Percentiles rank a stretch among this genome's conserved stretches.
These are phyloP conservation scores for Solanum pinnatisectum DNA, from an alignment of 257 asterid genomes.

Conservation along the genomic window DNA sequence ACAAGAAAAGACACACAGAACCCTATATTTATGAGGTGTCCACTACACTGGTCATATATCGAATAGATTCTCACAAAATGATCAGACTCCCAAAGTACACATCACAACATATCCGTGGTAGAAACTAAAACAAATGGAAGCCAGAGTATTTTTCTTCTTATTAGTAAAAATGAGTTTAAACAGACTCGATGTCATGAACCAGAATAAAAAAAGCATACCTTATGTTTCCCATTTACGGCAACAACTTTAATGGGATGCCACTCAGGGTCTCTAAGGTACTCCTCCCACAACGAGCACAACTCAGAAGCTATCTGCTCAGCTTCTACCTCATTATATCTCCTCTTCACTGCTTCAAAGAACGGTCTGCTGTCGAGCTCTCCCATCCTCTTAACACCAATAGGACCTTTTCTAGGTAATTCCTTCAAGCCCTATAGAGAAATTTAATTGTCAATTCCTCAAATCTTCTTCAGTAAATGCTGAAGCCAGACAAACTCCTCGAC, in stretches of 20 bases:
- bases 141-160: not conserved
- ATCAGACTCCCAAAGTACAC: not conserved
- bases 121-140: not conserved
- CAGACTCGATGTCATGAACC: not conserved
- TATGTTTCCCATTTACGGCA: slow-evolving; percentile 33
- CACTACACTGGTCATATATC: not conserved
- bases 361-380: slow-evolving; percentile 62
- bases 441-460: slow-evolving; percentile 5
- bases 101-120: not conserved
- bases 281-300: slow-evolving; percentile 83
- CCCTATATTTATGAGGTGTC: not conserved
- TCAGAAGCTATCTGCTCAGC: slow-evolving; percentile 79
- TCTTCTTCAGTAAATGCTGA: slow-evolving; percentile 4
- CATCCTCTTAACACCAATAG: slow-evolving; percentile 58
- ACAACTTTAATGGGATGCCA: slow-evolving; percentile 87
- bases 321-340: slow-evolving; percentile 48
- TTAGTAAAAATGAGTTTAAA: not conserved
- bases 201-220: slow-evolving; percentile 31
- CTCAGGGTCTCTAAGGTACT: slow-evolving; percentile 82
- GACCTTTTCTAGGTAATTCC: slow-evolving; percentile 28
- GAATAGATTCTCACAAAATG: not conserved
- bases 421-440: slow-evolving; percentile 41
- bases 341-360: slow-evolving; percentile 47
- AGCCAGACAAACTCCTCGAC: not conserved
- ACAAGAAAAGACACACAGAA: not conserved